Conservation (phyloP, 1,139 yeast species). For the Yarrowia galli region DNA sequence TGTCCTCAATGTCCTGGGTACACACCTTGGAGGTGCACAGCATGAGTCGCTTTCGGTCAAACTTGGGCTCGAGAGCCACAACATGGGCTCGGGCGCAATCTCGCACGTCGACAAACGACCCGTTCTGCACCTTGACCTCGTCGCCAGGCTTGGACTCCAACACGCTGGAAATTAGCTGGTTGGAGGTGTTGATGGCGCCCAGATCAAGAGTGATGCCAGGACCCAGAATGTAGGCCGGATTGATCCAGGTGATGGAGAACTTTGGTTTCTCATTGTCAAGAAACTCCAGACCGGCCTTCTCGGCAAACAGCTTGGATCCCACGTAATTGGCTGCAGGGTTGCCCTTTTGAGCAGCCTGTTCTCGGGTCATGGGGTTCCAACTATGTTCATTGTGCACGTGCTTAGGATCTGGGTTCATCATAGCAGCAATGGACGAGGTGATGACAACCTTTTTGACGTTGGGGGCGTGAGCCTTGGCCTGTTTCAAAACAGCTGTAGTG, state of each 20-base stretch:
- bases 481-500: constrained; percentile 55
- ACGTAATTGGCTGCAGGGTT: constrained; percentile 49
- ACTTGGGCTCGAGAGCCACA: constrained; percentile 51
- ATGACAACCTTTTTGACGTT: constrained; percentile 61
- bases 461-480: constrained; percentile 54
- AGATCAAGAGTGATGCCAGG: constrained; percentile 52
- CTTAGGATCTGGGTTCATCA: constrained; percentile 46
- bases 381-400: constrained; percentile 52
- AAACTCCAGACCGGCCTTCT: constrained; percentile 56
- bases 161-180: constrained; percentile 42
- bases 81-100: constrained; percentile 63
- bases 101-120: constrained; percentile 56
- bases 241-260: constrained; percentile 55
- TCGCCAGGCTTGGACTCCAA: constrained; percentile 38
- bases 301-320: constrained; percentile 56
- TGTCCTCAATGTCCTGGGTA: constrained; percentile 26
- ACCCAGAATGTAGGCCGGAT: constrained; percentile 60
- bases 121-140: constrained; percentile 34
- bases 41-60: constrained; percentile 7
- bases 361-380: constrained; percentile 58
- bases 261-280: constrained; percentile 50
- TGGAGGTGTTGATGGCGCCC: constrained; percentile 49
- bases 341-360: constrained; percentile 46
- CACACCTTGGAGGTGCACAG: constrained; percentile 16
- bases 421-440: constrained; percentile 64